These are phyloP conservation scores for Chlamydomonas sphaeroides DNA, from an alignment of 139 green algal genomes.

Conservation along the genomic window DNA sequence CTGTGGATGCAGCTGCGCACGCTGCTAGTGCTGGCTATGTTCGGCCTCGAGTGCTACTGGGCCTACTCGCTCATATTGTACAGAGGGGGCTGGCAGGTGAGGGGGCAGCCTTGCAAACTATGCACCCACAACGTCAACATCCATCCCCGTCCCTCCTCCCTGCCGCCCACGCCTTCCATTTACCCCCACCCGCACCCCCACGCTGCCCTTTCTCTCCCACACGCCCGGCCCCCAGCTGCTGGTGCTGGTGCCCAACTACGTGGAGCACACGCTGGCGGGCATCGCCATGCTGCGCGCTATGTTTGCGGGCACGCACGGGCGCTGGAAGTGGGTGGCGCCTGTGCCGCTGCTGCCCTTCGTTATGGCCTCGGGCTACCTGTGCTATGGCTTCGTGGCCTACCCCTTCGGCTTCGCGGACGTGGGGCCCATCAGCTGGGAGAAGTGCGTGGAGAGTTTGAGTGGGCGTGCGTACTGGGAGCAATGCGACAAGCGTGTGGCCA, in stretches of 20 bases:
- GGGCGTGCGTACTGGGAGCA: too few species aligned
- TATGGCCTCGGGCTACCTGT: constrained; percentile 24
- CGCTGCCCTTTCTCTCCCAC: background rate
- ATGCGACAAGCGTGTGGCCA: too few species aligned
- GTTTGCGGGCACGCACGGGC: constrained; percentile 35
- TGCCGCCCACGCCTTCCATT: too few species aligned
- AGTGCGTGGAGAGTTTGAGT: too few species aligned
- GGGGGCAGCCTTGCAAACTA: too few species aligned
- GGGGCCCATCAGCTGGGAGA: constrained; percentile 6
- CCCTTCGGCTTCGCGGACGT: constrained; percentile 31
- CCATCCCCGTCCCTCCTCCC: too few species aligned
- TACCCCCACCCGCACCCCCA: background rate
- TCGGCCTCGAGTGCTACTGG: constrained; percentile 45
- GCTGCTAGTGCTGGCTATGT: constrained; percentile 33
- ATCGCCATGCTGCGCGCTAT: constrained; percentile 43
- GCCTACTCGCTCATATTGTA: constrained; percentile 33
- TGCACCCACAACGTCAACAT: too few species aligned
- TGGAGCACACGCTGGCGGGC: constrained; percentile 33
- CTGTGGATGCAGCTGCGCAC: constrained; percentile 27
- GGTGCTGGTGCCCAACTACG: constrained; percentile 39
- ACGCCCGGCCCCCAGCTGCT: background rate
- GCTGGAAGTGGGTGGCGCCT: constrained; percentile 34
- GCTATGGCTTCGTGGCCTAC: constrained; percentile 29
- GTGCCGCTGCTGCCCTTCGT: constrained; percentile 31
- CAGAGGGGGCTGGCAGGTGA: constrained; percentile 34